A percentile compares a stretch with the other conserved stretches of the same genome.
Evolutionary conservation across 805 yeast species (phyloP).

Genomic region (Hanseniaspora opuntiae): DNA sequence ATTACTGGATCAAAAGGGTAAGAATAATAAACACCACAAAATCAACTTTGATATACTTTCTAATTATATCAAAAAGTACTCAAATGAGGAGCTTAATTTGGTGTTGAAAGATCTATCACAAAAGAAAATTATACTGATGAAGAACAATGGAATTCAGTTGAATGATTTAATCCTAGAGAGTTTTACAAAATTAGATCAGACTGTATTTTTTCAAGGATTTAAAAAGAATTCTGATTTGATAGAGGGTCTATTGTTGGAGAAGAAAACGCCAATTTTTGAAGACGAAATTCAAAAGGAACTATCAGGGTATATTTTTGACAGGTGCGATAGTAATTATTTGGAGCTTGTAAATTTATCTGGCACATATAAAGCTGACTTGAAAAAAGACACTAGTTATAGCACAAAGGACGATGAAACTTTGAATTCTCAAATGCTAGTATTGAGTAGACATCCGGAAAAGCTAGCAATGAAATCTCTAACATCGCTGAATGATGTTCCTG

Average conservation of each 20-base stretch:
- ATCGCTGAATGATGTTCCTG: constrained; percentile 30
- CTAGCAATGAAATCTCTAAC: constrained; percentile 38
- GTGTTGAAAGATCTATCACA: constrained; percentile 5
- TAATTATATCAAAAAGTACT: not conserved
- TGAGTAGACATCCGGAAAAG: constrained; percentile 28
- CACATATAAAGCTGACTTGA: not conserved
- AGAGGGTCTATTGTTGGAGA: not conserved
- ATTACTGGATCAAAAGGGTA: not conserved
- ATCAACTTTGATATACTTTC: not conserved
- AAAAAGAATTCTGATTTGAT: not conserved
- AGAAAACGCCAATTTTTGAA: not conserved
- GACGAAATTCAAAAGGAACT: not conserved
- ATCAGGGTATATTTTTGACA: not conserved
- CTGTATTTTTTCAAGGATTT: not conserved
- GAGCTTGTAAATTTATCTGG: not conserved
- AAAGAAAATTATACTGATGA: not conserved
- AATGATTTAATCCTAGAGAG: constrained; percentile 3
- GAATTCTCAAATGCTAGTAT: constrained; percentile 21
- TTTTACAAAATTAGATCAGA: not conserved
- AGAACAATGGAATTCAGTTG: not conserved
- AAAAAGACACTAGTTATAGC: constrained; percentile 1
- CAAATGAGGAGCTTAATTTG: not conserved
- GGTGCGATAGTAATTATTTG: not conserved
- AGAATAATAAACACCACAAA: not conserved
- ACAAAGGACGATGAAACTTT: not conserved